Conservation (phyloP, 108 stramenopile species). For the Hondaea fermentalgiana region DNA sequence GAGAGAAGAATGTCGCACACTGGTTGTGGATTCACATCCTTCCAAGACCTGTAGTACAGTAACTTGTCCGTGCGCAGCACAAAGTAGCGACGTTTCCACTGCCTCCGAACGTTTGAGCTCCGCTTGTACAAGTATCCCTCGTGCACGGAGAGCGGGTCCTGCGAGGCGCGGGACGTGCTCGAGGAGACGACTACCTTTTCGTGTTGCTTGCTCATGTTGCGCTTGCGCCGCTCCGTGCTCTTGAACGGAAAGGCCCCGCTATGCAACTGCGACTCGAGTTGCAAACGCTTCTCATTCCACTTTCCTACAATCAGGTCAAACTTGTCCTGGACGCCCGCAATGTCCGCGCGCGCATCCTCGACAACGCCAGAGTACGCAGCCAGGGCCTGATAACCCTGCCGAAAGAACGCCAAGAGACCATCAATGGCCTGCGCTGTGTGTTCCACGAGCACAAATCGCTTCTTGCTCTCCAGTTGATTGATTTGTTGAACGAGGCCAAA, state of each 20-base stretch:
- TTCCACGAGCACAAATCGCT: neutral
- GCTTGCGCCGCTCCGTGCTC: conserved; percentile 1
- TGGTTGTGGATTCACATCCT: neutral
- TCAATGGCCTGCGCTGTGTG: neutral
- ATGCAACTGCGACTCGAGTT: conserved; percentile 15
- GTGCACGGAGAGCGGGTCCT: neutral
- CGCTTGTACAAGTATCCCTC: conserved; percentile 7
- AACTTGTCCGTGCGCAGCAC: conserved; percentile 10
- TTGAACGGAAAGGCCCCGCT: conserved; percentile 8
- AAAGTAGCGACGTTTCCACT: conserved; percentile 26
- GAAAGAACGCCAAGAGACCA: neutral
- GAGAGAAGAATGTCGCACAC: neutral
- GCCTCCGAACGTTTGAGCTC: neutral
- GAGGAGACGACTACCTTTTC: neutral
- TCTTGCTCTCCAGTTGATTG: neutral
- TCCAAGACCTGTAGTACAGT: neutral
- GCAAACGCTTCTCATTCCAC: conserved; percentile 6
- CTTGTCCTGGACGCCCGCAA: neutral
- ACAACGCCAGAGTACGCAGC: neutral
- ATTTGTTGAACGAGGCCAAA: neutral
- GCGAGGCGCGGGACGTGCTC: neutral
- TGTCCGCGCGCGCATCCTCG: conserved; percentile 2
- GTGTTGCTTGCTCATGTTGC: neutral
- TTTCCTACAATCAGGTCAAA: neutral
- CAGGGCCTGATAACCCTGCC: neutral